Base-by-base conservation (phyloP, 2,329 filamentous ascomycete genomes). In the Pseudogymnoascus sp. region DNA sequence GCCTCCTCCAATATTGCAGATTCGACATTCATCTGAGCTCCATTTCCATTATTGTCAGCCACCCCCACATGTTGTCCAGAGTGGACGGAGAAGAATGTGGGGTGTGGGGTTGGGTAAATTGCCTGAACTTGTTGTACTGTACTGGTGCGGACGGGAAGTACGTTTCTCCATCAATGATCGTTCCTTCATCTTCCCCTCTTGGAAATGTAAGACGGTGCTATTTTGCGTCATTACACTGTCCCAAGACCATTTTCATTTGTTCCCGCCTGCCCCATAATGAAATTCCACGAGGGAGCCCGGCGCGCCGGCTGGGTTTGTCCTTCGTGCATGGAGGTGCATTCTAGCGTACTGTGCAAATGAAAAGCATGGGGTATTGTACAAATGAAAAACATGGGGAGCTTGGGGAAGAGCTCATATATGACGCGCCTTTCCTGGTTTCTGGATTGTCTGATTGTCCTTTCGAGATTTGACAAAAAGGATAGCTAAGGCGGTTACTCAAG, bases 161-260 rank as follows among this genome's bases (percentile, higher is more conserved):
- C 26, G 46, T 56, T 56, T 56, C 46, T 56, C 46, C 46, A 56
- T 56, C 46, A 56, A 56, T 56, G 46, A 56, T 56, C 46, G 26
- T 33, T 56, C 19, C 46, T 33, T 56, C n/a, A 16, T 19, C 46
- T 31, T 56, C 46, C 46, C 46, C 46, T 56, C 46, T 33, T 33
- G 46, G 46, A 56, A 33, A 11, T 33, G 46, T 31, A 33, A 33
- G 46, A 33, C 10, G 46, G 26, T 19, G 2, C 28, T 56, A 56
- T 19, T 19, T 33, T 19, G 46, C 46, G 26, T 56, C 46, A 56
- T 56, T 56, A 19, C n/a, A 33, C 46, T 31, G 12, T 3, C 10
- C 26, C 28, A 33, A 19, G 46, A 19, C n/a, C 6, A 6, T 56
- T 53, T 56, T 56, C 46, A 56, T 56, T 31, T 56, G 26, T 19